Conservation (phyloP, 2,329 filamentous ascomycete genomes). For the Coleophoma eucalyptorum region DNA sequence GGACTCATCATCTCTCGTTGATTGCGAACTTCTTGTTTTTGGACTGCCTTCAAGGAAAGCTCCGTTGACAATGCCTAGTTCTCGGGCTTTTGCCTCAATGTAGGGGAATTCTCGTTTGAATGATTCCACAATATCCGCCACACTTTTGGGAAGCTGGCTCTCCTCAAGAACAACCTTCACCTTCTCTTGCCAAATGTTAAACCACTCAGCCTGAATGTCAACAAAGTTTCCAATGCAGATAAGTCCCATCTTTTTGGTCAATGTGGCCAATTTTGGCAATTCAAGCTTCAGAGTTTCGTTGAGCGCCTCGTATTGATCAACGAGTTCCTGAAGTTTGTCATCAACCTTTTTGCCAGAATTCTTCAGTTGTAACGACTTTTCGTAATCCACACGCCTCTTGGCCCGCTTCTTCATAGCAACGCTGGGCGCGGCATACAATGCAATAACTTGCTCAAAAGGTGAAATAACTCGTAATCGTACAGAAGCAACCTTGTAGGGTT, state of each 20-base stretch:
- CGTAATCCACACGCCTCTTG: conserved; percentile 88
- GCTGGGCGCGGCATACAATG: conserved; percentile 78
- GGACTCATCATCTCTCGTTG: conserved; percentile 35
- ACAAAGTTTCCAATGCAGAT: conserved; percentile 81
- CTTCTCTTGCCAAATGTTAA: conserved; percentile 78
- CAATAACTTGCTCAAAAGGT: conserved; percentile 75
- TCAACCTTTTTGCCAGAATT: conserved; percentile 83
- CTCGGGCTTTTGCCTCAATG: conserved; percentile 67
- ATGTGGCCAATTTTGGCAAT: conserved; percentile 74
- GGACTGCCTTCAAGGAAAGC: conserved; percentile 38
- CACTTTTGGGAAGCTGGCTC: conserved; percentile 57
- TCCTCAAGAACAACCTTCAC: conserved; percentile 71
- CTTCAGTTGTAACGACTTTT: conserved; percentile 73
- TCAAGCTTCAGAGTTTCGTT: conserved; percentile 94
- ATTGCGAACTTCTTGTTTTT: conserved; percentile 26
- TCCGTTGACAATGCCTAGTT: conserved; percentile 76
- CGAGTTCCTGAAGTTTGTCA: conserved; percentile 76
- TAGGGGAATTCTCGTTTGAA: conserved; percentile 79
- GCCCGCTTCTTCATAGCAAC: conserved; percentile 91
- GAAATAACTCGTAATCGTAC: conserved; percentile 82
- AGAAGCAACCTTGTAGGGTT: conserved; percentile 43
- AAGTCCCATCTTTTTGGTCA: conserved; percentile 82
- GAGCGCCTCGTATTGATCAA: conserved; percentile 78
- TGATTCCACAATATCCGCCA: conserved; percentile 69
- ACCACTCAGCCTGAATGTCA: conserved; percentile 81